Percentiles rank a stretch among this genome's conserved stretches.
Conservation (phyloP, 1,284 basidiomycete species). For the Puccinia hordei region DNA sequence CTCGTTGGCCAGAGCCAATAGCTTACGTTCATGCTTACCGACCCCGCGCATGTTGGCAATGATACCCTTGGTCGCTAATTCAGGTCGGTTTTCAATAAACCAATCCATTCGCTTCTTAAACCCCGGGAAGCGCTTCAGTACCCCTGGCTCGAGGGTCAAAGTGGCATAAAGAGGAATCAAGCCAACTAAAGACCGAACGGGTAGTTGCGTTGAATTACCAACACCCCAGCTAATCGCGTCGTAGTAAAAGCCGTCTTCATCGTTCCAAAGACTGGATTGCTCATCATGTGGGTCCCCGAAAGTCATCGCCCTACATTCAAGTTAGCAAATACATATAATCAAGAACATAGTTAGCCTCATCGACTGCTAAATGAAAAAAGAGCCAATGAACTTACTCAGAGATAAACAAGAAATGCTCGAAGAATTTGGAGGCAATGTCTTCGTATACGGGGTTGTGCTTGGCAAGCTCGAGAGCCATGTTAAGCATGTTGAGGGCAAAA, state of each 20-base stretch:
- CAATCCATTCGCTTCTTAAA: slow-evolving; percentile 98
- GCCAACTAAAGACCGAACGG: slow-evolving; percentile 88
- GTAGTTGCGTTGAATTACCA: slow-evolving; percentile 72
- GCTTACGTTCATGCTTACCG: slow-evolving; percentile 80
- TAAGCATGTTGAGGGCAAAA: slow-evolving; percentile 94
- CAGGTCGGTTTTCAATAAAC: slow-evolving; percentile 91
- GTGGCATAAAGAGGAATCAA: slow-evolving; percentile 94
- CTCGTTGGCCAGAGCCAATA: slow-evolving; percentile 87
- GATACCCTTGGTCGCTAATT: slow-evolving; percentile 84
- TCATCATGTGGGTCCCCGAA: slow-evolving; percentile 71
- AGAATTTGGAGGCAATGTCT: slow-evolving; percentile 99
- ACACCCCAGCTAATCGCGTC: slow-evolving; percentile 88
- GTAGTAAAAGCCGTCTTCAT: slow-evolving; percentile 95
- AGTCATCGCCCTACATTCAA: slow-evolving; percentile 75
- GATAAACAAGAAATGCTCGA: slow-evolving; percentile 95
- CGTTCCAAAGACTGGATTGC: slow-evolving; percentile 86
- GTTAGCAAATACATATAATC: not conserved
- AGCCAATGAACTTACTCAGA: slow-evolving; percentile 65
- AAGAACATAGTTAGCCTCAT: not conserved
- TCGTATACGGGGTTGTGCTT: slow-evolving; percentile 98
- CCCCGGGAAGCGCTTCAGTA: slow-evolving; percentile 86
- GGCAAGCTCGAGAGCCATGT: slow-evolving; percentile 93
- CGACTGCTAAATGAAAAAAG: not conserved
- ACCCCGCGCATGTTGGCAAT: slow-evolving; percentile 67
- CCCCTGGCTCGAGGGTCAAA: slow-evolving; percentile 83